These are phyloP conservation scores for Kregervanrija fluxuum DNA, from an alignment of 805 yeast species.

Conservation along the genomic window DNA sequence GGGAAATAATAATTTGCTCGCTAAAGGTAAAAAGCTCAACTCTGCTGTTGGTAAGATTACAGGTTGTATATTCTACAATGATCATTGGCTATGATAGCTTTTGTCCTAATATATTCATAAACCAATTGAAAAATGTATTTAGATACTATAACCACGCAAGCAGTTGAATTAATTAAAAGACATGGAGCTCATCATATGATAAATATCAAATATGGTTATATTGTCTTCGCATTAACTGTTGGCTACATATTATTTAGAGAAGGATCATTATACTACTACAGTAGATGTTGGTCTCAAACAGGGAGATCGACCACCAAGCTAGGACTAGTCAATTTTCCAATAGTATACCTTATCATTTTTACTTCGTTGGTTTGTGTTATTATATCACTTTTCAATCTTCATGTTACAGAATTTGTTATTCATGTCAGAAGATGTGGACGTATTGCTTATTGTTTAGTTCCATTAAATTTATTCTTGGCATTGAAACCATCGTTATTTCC, in stretches of 20 bases:
- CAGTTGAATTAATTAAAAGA: constrained; percentile 22
- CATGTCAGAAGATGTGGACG: constrained; percentile 56
- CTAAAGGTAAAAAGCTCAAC: too few relatives aligned
- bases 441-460: constrained; percentile 48
- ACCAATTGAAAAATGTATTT: too few relatives aligned
- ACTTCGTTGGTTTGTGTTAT: neutral
- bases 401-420: constrained; percentile 26
- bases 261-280: constrained; percentile 27
- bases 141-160: too few relatives aligned
- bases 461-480: constrained; percentile 49
- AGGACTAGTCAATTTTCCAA: constrained; percentile 28
- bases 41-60: too few relatives aligned
- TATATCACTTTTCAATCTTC: constrained; percentile 27
- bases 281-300: constrained; percentile 30
- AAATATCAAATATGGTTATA: constrained; percentile 56
- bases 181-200: constrained; percentile 50
- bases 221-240: constrained; percentile 36
- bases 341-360: constrained; percentile 17
- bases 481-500: constrained; percentile 48
- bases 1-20: too few relatives aligned
- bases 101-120: too few relatives aligned
- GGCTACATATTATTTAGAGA: constrained; percentile 32
- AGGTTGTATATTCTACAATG: too few relatives aligned
- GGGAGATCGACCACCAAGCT: constrained; percentile 31
- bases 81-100: too few relatives aligned